These are phyloP conservation scores for Lasiosphaeria hispida DNA, from an alignment of 495 filamentous ascomycete genomes.

Conservation along the genomic window DNA sequence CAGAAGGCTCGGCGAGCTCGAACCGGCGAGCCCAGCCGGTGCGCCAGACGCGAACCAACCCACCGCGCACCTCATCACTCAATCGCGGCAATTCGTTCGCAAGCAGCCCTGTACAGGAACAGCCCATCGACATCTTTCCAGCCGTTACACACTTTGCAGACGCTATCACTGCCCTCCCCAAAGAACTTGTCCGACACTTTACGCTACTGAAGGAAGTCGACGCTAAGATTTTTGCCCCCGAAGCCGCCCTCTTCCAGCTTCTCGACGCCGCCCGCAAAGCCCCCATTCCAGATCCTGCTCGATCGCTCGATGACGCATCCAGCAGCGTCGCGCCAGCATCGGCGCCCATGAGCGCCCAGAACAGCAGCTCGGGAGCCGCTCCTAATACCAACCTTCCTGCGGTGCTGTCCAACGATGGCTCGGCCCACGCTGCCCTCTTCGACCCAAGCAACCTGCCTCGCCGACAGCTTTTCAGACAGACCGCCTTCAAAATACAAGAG, in stretches of 20 bases:
- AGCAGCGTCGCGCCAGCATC: conserved; percentile 42
- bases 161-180: conserved; percentile 85
- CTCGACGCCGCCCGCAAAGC: conserved; percentile 64
- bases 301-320: conserved; percentile 40
- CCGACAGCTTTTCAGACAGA: conserved; percentile 63
- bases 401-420: conserved; percentile 38
- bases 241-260: conserved; percentile 67
- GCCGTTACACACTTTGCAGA: conserved; percentile 94
- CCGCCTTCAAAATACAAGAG: conserved; percentile 59
- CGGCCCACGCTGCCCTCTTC: conserved; percentile 37
- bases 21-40: conserved; percentile 57
- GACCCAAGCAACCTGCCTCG: conserved; percentile 55
- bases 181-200: conserved; percentile 92
- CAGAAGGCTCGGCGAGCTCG: conserved; percentile 41
- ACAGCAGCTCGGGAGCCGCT: conserved; percentile 39
- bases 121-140: conserved; percentile 72
- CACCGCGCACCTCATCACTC: conserved; percentile 46
- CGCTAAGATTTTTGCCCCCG: conserved; percentile 80
- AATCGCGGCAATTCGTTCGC: conserved; percentile 45
- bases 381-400: conserved; percentile 26
- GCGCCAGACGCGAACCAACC: conserved; percentile 58
- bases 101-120: conserved; percentile 40
- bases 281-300: conserved; percentile 45
- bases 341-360: conserved; percentile 44
- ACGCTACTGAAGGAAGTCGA: conserved; percentile 95